phyloP scores from a whole-genome alignment of 805 yeast species.

The Saturnispora galanensis region DNA sequence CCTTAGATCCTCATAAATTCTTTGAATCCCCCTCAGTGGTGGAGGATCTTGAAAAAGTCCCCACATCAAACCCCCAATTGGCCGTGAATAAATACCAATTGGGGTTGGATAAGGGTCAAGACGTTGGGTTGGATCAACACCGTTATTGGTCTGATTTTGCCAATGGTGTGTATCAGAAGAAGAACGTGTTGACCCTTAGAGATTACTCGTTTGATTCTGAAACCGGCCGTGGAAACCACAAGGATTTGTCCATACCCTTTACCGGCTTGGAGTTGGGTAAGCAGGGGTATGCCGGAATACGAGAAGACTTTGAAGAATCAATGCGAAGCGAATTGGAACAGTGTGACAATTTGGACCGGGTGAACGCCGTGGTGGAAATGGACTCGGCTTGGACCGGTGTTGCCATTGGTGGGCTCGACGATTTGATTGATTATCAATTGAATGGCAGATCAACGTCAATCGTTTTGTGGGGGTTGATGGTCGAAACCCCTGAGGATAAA shows the following conservation, averaged over 20 bases:
- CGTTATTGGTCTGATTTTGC: conserved; percentile 76
- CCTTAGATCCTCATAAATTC: conserved; percentile 48
- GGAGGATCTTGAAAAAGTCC: conserved; percentile 13
- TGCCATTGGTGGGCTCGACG: conserved; percentile 35
- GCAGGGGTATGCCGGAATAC: conserved; percentile 39
- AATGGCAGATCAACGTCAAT: conserved; percentile 9
- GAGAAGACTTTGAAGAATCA: conserved; percentile 45
- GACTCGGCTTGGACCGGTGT: conserved; percentile 86
- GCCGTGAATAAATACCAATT: conserved; percentile 51
- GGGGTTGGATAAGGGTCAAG: conserved; percentile 46
- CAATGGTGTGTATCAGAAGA: conserved; percentile 56
- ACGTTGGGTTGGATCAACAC: conserved; percentile 33
- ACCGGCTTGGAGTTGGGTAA: conserved; percentile 45
- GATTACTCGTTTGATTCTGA: conserved; percentile 50
- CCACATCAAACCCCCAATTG: conserved; percentile 25
- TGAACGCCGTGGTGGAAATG: conserved; percentile 58
- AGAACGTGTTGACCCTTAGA: conserved; percentile 40
- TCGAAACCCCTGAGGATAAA: background rate
- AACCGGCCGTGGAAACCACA: conserved; percentile 16
- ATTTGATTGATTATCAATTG: conserved; percentile 12
- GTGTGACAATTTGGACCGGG: conserved; percentile 65
- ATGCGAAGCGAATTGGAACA: conserved; percentile 61
- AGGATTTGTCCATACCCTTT: conserved; percentile 30
- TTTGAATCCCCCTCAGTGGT: conserved; percentile 16
- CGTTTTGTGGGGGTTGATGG: conserved; percentile 9